Evolutionary conservation across 148 eudicot genomes (phyloP).

Genomic region (Fagopyrum tataricum): DNA sequence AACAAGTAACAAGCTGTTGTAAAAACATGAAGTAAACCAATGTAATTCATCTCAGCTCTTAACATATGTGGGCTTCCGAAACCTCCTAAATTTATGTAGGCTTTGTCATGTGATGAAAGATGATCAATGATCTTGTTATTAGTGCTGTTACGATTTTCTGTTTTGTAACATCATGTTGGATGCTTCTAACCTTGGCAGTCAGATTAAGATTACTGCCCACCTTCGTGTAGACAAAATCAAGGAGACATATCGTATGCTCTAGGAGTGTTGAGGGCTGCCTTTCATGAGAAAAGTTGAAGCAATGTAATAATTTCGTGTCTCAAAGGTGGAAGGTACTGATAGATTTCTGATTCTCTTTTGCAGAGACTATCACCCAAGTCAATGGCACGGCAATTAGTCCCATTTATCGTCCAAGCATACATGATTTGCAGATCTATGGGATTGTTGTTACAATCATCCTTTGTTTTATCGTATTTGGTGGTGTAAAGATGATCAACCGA

Average conservation of each 20-base stretch:
- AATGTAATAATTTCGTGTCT: not conserved
- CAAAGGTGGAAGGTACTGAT: not conserved
- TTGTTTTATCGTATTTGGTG: slow-evolving; percentile 94
- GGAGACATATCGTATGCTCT: slow-evolving; percentile 1
- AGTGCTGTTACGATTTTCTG: not conserved
- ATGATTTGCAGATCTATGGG: slow-evolving; percentile 96
- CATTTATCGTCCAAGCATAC: slow-evolving; percentile 71
- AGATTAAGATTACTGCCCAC: not conserved
- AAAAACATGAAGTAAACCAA: not conserved
- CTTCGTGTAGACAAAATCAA: not conserved
- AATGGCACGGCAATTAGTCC: slow-evolving; percentile 71
- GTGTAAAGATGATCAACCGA: slow-evolving; percentile 94
- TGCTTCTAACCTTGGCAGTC: not conserved
- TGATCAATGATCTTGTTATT: not conserved
- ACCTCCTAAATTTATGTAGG: not conserved
- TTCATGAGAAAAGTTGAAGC: not conserved
- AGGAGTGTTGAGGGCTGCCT: not conserved
- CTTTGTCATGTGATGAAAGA: not conserved
- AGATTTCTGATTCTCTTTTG: slow-evolving; percentile 10
- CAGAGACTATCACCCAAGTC: slow-evolving; percentile 63
- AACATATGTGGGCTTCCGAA: not conserved
- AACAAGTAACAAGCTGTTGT: not conserved
- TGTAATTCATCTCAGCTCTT: not conserved
- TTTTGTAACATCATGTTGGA: not conserved
- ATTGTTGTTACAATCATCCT: slow-evolving; percentile 86